These are phyloP conservation scores for Lathyrus oleraceus DNA, from an alignment of 306 rosid species.

Conservation along the genomic window DNA sequence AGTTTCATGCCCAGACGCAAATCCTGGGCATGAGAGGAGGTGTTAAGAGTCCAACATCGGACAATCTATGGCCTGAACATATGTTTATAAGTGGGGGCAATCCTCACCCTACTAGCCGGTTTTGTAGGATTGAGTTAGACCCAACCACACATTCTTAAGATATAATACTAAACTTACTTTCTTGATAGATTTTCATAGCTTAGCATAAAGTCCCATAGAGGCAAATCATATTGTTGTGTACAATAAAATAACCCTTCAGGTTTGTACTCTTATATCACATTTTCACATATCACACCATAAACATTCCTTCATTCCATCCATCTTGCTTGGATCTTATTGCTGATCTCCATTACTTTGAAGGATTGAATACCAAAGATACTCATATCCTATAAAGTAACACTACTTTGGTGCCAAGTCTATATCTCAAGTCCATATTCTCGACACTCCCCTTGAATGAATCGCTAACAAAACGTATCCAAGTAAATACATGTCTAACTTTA, in stretches of 20 bases:
- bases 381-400: conserved; percentile 1
- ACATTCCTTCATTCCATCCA: background rate
- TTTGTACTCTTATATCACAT: background rate
- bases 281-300: background rate
- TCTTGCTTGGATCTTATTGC: background rate
- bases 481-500: background rate
- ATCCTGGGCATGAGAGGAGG: too few relatives aligned
- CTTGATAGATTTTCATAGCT: background rate
- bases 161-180: conserved; percentile 3
- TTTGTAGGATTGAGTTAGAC: too few relatives aligned
- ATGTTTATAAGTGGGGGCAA: too few relatives aligned
- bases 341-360: background rate
- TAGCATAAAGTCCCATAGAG: background rate
- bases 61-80: too few relatives aligned
- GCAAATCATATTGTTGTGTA: background rate
- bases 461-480: background rate
- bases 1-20: too few relatives aligned
- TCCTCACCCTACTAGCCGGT: too few relatives aligned
- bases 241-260: background rate
- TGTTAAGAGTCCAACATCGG: too few relatives aligned
- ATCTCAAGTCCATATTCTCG: background rate
- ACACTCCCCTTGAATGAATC: background rate
- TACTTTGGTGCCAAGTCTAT: background rate
- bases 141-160: too few relatives aligned
- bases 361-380: conserved; percentile 1